These are phyloP conservation scores for Verticillium isaacii DNA, from an alignment of 2,329 filamentous ascomycete species.

Conservation along the genomic window DNA sequence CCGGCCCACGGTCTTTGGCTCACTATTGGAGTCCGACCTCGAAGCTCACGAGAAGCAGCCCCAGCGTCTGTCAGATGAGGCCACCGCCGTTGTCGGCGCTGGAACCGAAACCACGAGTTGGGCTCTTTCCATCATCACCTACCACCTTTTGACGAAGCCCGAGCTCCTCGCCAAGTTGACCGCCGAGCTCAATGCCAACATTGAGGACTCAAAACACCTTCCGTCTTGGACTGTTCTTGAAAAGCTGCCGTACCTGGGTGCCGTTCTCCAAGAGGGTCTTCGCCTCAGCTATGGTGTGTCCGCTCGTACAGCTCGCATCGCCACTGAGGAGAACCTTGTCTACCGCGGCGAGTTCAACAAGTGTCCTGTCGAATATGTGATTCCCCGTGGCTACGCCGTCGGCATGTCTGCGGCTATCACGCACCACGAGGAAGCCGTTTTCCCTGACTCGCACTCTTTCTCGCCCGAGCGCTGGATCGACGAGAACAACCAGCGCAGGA, in stretches of 20 bases:
- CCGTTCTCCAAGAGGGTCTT: constrained; percentile 30
- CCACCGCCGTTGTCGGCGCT: constrained; percentile 10
- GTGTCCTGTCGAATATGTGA: constrained; percentile 19
- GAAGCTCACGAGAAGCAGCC: constrained; percentile 12
- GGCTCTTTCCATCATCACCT: constrained; percentile 27
- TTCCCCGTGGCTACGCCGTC: constrained; percentile 31
- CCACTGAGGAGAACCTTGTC: constrained; percentile 23
- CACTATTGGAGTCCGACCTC: constrained; percentile 18
- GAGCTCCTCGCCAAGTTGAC: constrained; percentile 20
- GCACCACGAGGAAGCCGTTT: constrained; percentile 32
- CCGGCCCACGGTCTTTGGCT: constrained; percentile 20
- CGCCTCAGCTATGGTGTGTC: constrained; percentile 26
- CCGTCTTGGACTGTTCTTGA: constrained; percentile 24
- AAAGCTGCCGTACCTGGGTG: constrained; percentile 28
- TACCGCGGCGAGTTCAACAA: constrained; percentile 20
- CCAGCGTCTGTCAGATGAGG: constrained; percentile 10
- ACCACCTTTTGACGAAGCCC: constrained; percentile 27
- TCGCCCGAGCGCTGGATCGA: constrained; percentile 35
- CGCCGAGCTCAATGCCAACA: constrained; percentile 18
- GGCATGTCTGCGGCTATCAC: constrained; percentile 30
- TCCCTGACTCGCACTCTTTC: constrained; percentile 31
- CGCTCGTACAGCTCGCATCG: constrained; percentile 19
- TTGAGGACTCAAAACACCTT: background rate
- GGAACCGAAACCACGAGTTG: constrained; percentile 19
- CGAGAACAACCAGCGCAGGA: constrained; percentile 19